Evolutionary conservation across 768 basidiomycete species (phyloP).

Genomic region (Termitomyces titanicus): DNA sequence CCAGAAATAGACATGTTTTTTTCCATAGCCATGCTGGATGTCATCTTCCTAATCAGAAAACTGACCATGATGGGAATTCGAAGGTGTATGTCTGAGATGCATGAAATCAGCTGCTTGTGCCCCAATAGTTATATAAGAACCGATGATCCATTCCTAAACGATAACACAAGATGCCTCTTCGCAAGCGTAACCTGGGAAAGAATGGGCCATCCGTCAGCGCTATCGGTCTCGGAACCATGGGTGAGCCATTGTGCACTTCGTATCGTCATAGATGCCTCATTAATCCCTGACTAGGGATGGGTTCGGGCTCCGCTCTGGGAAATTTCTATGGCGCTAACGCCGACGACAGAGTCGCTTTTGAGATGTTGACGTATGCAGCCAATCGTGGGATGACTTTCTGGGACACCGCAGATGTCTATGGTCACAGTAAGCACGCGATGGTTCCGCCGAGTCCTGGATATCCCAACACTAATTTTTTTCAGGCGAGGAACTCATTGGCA

Average conservation of each 20-base stretch:
- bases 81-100: too few species aligned
- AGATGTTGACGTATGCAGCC: conserved; percentile 19
- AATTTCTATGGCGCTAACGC: conserved; percentile 29
- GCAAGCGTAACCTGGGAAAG: conserved; percentile 20
- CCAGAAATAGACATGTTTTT: too few species aligned
- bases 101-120: background rate
- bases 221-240: conserved; percentile 25
- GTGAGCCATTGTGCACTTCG: conserved; percentile 5
- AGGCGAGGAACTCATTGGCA: conserved; percentile 8
- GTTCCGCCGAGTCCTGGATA: too few species aligned
- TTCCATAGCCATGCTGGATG: too few species aligned
- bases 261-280: background rate
- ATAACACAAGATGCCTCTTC: conserved; percentile 5
- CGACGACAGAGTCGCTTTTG: conserved; percentile 14
- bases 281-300: background rate
- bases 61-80: too few species aligned
- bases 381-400: conserved; percentile 33
- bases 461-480: background rate
- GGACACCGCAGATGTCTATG: conserved; percentile 48
- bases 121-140: background rate
- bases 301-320: background rate
- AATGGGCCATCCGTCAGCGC: conserved; percentile 25
- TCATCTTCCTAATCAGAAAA: too few species aligned
- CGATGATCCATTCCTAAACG: background rate
- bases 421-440: conserved; percentile 28